Evolutionary conservation across 2,329 filamentous ascomycete species (phyloP), one percentile per base, ranked within the genome.

Genomic region (Dothistroma pini): DNA sequence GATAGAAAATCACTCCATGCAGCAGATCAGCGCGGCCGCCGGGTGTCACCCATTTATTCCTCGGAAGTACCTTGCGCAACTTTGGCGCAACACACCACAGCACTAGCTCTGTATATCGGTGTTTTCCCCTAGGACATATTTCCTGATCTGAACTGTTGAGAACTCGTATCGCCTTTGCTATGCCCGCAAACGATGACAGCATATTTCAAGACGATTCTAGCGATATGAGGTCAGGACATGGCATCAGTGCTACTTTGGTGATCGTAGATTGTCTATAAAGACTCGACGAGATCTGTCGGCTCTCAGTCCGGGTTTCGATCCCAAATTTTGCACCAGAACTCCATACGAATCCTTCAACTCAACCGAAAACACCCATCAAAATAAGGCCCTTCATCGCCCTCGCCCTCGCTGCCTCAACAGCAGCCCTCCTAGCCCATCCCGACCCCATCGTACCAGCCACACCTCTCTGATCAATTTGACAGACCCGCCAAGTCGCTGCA

Each of bases 1-100:
- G 34, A 38, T 38, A 29, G 9, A 10, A 16, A 44, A 19, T 44
- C 41, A 19, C 70, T 89, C 90, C n/a, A 56, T 56, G 54, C 21
- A 52, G 49, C 49, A 52, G 49, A 52, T 52, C 49, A 31, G 2
- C n/a, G 49, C 14, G n/a, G 25, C n/a, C 25, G 19, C 4, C 21
- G 49, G 49, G 25, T 31, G 21, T 25, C 14, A 52, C 22, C 21
- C 35, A 35, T 53, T 21, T 2, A 12, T 53, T 53, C n/a, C 51
- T 53, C 51, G 51, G 25, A n/a, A 21, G 29, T 32, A 53, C 14
- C 51, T 53, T 29, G 51, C 51, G 16, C 25, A 21, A 14, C 11
- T 21, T 53, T 35, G 31, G 29, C 7, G 51, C 6, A 11, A 53
- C 29, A 35, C 8, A 32, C 11, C 11, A n/a, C 51, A 53, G 10